phyloP scores from a whole-genome alignment of 352 stramenopile genomes.

The Globisporangium cylindrosporum region DNA sequence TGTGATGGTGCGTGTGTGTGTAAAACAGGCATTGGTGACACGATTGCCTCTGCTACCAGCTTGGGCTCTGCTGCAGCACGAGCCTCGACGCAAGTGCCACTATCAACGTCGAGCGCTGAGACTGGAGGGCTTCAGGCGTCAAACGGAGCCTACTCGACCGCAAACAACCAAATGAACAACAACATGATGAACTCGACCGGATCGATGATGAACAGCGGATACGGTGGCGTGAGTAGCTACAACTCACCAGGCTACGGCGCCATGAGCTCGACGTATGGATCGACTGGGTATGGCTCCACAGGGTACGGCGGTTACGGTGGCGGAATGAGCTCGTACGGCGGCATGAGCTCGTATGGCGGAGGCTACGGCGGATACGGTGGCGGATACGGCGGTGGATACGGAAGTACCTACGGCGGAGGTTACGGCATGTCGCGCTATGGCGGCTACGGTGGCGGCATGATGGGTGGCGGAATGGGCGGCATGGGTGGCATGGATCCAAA shows the following conservation, averaged over 20 bases:
- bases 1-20: background rate
- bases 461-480: slow-evolving; percentile 23
- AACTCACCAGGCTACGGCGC: slow-evolving; percentile 24
- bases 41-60: background rate
- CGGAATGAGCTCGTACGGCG: slow-evolving; percentile 27
- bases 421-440: slow-evolving; percentile 34
- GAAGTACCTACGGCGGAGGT: slow-evolving; percentile 33
- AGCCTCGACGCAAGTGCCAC: background rate
- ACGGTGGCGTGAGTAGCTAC: slow-evolving; percentile 22
- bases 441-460: slow-evolving; percentile 25
- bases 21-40: slow-evolving; percentile 1
- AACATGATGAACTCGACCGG: slow-evolving; percentile 15
- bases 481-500: slow-evolving; percentile 54
- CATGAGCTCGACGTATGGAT: slow-evolving; percentile 7
- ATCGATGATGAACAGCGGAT: slow-evolving; percentile 19
- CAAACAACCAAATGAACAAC: slow-evolving; percentile 9
- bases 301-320: slow-evolving; percentile 10
- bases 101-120: background rate
- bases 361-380: slow-evolving; percentile 22
- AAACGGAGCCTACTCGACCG: slow-evolving; percentile 9
- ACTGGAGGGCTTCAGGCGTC: slow-evolving; percentile 3
- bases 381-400: slow-evolving; percentile 16
- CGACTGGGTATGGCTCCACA: slow-evolving; percentile 8
- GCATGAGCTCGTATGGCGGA: slow-evolving; percentile 27
- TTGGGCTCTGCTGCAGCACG: background rate